Base-by-base conservation (phyloP, 78 protist species). In the Thecamonas trahens region DNA sequence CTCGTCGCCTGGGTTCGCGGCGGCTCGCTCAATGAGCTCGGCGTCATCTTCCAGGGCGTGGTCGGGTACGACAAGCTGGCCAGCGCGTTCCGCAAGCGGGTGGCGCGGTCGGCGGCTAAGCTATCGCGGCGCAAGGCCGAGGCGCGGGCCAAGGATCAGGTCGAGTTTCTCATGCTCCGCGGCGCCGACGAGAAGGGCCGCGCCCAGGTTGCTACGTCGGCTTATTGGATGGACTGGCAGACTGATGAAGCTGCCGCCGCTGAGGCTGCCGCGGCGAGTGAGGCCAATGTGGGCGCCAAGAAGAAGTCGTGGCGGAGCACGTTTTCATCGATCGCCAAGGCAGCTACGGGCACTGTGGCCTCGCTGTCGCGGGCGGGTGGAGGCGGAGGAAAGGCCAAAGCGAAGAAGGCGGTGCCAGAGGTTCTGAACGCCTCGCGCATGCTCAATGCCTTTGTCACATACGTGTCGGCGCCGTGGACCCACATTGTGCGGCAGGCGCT, bases 181-280 rank as follows among this genome's bases (percentile, higher is more conserved):
- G 63, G 63, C 1, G 44, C 63, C 42, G 63, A 42, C 42, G 63
- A 42, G 44, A 58, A 58, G 42, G 63, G 63, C n/a, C 44, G n/a
- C 1, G 63, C 63, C 17, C 45, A 58, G n/a, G 63, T 58, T 3
- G 63, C 63, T 2, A 58, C 35, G 63, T 18, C 28, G 8, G 59
- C 59, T 4, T n/a, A n/a, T n/a, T n/a, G n/a, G n/a, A n/a, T n/a
- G n/a, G n/a, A n/a, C n/a, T n/a, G n/a, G n/a, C n/a, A n/a, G n/a
- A n/a, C n/a, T n/a, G n/a, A n/a, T n/a, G n/a, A n/a, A n/a, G 59
- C 53, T 5, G 15, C 6, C 22, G 53, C 53, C 53, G 53, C 15
- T 6, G 26, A 17, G 5, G 11, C n/a, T 6, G 32, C 35, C 4
- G 3, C 28, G 1, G 7, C 57, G 31, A 18, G 28, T 4, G 7